Percentiles rank a stretch among this genome's conserved stretches.
These are phyloP conservation scores for Penicillium diatomitis DNA, from an alignment of 495 filamentous ascomycete genomes.

Conservation along the genomic window DNA sequence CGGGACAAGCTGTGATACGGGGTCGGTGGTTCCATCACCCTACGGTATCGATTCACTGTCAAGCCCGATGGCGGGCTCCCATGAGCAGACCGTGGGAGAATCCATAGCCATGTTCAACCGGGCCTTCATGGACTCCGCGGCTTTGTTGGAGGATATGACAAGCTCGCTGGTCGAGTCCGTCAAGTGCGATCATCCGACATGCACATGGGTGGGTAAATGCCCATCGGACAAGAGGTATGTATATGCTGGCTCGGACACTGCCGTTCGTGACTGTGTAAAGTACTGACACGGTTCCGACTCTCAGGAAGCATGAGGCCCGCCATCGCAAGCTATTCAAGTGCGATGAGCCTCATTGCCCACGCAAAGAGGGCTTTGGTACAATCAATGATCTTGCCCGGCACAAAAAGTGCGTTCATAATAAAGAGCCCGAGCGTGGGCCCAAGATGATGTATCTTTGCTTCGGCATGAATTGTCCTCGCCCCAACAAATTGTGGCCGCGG, in stretches of 20 bases:
- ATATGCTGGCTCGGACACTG: background rate
- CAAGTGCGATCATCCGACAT: conserved; percentile 27
- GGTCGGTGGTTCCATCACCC: conserved; percentile 31
- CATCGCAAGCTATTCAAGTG: conserved; percentile 72
- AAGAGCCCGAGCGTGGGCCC: conserved; percentile 41
- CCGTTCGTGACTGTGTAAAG: background rate
- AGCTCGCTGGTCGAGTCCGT: conserved; percentile 18
- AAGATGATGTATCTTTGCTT: conserved; percentile 60
- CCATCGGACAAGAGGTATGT: conserved; percentile 33
- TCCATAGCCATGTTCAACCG: conserved; percentile 10
- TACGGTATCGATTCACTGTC: conserved; percentile 22
- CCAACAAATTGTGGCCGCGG: conserved; percentile 75
- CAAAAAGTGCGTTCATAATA: conserved; percentile 57
- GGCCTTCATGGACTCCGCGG: conserved; percentile 1
- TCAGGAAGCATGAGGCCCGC: conserved; percentile 72
- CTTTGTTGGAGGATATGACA: conserved; percentile 7
- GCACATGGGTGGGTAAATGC: conserved; percentile 33
- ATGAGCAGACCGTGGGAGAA: conserved; percentile 21
- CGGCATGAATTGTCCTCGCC: conserved; percentile 52
- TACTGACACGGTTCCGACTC: background rate
- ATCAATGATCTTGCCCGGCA: conserved; percentile 73
- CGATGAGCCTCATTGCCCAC: conserved; percentile 46
- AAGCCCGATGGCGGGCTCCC: conserved; percentile 18
- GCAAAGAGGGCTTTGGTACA: conserved; percentile 67
- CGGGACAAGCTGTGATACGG: conserved; percentile 31